Base-by-base conservation (phyloP, 2,329 filamentous ascomycete genomes). In the Hypoxylon sp. region DNA sequence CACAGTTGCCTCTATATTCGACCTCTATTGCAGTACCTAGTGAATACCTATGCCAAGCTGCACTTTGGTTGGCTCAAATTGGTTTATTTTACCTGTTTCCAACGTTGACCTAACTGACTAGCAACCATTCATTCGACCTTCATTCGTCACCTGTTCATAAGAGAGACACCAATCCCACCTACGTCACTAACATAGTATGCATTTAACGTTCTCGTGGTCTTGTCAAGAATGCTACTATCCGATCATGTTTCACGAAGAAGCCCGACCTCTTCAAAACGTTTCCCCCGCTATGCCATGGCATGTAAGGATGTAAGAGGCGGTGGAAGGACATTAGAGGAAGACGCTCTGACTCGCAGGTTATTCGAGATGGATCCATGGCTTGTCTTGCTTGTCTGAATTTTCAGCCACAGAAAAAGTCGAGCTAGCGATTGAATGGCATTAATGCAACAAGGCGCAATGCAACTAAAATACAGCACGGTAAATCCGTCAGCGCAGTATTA, bases 321-420 rank as follows among this genome's bases (percentile, higher is more conserved):
- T 30, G 19, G 12, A 37, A 29, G 23, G 13, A 6, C 4, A 30
- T 3, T 16, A 15, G 9, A 25, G 31, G 26, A 16, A 43, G 20
- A 41, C 7, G 30, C 34, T 31, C 49, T 40, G 30, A 49, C 36
- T 56, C 15, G 34, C 37, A 41, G 19, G 35, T 35, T 40, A 31
- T 48, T 44, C 21, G 30, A 41, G 29, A 48, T 17, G 45, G 35
- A 50, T 55, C 48, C 47, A 42, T 42, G 29, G n/a, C n/a, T n/a
- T n/a, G n/a, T n/a, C n/a, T n/a, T n/a, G n/a, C n/a, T n/a, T n/a
- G 20, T 42, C 26, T 23, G 20, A 32, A 20, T 19, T 29, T 50
- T 50, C 51, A 58, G 55, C 55, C 55, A 58, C 55, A 46, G 38
- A 43, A 29, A n/a, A n/a, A n/a, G n/a, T 25, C 47, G 47, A 55